Evolutionary conservation across 306 rosid species (phyloP).

Genomic region (Prosopis cineraria): DNA sequence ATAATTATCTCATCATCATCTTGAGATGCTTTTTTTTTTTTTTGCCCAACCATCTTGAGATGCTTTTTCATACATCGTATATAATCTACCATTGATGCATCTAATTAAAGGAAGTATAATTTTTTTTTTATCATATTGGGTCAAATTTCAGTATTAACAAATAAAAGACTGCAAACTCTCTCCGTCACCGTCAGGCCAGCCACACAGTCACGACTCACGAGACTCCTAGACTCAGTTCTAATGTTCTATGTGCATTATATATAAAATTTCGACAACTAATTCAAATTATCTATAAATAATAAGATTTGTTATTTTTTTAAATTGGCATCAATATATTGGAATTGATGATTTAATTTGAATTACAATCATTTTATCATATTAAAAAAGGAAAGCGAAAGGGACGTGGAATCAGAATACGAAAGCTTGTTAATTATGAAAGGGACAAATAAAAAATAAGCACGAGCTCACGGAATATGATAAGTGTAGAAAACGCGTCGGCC

Average conservation of each 20-base stretch:
- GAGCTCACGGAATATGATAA: neutral
- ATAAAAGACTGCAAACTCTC: neutral
- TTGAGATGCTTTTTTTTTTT: too few relatives aligned
- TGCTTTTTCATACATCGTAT: too few relatives aligned
- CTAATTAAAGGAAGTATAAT: too few relatives aligned
- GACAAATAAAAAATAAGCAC: conserved; percentile 1
- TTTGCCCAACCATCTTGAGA: too few relatives aligned
- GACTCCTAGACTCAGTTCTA: too few relatives aligned
- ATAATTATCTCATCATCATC: too few relatives aligned
- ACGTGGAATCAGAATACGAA: conserved; percentile 16
- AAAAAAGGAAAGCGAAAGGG: neutral
- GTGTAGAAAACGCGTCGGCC: conserved; percentile 42
- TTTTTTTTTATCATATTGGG: too few relatives aligned
- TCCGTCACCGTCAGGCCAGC: neutral
- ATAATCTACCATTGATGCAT: too few relatives aligned
- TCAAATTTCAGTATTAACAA: too few relatives aligned
- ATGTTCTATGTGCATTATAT: too few relatives aligned
- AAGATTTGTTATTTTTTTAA: neutral
- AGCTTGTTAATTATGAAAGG: neutral
- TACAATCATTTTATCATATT: neutral
- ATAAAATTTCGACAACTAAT: too few relatives aligned
- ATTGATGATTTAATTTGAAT: neutral
- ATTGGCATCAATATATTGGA: neutral
- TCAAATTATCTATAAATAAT: neutral
- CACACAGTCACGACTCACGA: too few relatives aligned